Evolutionary conservation across 208 protist species (phyloP).

Genomic region (Leptomonas pyrrhocoris): DNA sequence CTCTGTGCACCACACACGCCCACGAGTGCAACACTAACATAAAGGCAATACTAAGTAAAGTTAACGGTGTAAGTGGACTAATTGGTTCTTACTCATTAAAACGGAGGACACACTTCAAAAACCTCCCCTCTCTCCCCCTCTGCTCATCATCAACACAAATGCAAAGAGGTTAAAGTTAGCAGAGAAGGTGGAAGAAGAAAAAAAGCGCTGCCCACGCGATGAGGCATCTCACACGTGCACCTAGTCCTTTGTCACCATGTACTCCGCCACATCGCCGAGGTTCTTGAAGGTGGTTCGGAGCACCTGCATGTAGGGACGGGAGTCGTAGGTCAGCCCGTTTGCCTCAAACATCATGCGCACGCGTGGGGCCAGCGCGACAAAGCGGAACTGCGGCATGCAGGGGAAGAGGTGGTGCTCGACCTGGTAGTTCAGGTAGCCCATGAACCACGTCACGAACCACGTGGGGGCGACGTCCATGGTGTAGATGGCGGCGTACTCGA

Average conservation of each 20-base stretch:
- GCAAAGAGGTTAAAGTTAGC: too few relatives aligned
- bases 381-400: constrained; percentile 82
- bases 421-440: constrained; percentile 86
- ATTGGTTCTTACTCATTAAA: too few relatives aligned
- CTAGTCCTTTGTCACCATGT: constrained; percentile 38
- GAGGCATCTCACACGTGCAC: too few relatives aligned
- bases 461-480: constrained; percentile 69
- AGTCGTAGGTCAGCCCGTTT: constrained; percentile 69
- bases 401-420: constrained; percentile 91
- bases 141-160: neutral
- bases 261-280: constrained; percentile 55
- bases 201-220: too few relatives aligned
- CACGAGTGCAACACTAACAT: too few relatives aligned
- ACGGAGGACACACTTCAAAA: too few relatives aligned
- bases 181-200: constrained; percentile 15
- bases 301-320: constrained; percentile 46
- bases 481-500: constrained; percentile 70
- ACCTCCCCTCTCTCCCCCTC: too few relatives aligned
- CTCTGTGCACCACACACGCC: too few relatives aligned
- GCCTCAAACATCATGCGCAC: constrained; percentile 62
- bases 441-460: constrained; percentile 73
- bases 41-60: too few relatives aligned
- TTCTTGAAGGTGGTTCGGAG: constrained; percentile 59
- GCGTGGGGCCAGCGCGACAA: constrained; percentile 49
- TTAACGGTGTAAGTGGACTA: too few relatives aligned